Base-by-base conservation (phyloP, 2,329 filamentous ascomycete species). In the Xylariaceae sp. region DNA sequence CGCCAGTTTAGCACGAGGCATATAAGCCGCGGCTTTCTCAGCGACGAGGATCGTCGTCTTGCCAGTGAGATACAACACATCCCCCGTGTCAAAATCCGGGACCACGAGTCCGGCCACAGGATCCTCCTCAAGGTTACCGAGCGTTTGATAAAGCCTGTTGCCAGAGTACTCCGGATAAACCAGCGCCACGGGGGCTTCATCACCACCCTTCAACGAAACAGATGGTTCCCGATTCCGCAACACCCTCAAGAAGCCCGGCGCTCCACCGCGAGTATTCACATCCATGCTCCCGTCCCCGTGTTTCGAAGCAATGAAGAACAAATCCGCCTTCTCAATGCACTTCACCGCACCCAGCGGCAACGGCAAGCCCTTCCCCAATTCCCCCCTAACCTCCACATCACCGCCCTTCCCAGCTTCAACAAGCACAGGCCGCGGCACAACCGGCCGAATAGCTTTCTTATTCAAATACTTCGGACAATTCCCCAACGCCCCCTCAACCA, bases 391-490 rank as follows among this genome's bases (percentile, higher is more conserved):
- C 7, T 28, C 22, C 22, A 28, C 22, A 28, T 18, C 14, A 31
- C 39, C 36, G 1, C 56, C 53, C 5, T 16, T 33, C 5, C 66
- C 62, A 33, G 63, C 64, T 31, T 70, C 69, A 4, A 70, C 64
- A 5, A 73, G 63, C 33, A 56, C 48, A 4, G 88, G 81, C 13
- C 74, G 65, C 2, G 87, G 78, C 0, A 74, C 55, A 42, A 80
- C 77, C 5, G 79, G 76, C 2, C 70, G 65, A 38, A 95, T 82
- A 2, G 74, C 72, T 65, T 88, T 91, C 62, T 82, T 83, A 68
- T 93, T 94, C 33, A 96, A 66, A 62, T 96, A 96, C 69, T 96
- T 96, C 1, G 90, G 90, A 62, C 90, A 95, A 61, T 94, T 95
- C 0, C 89, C 86, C 72, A 95, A 63, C 58, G 83, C 88, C 68